Percentiles rank a stretch among this genome's conserved stretches.
Evolutionary conservation across 1,284 basidiomycete species (phyloP).

Genomic region (Malassezia nana): DNA sequence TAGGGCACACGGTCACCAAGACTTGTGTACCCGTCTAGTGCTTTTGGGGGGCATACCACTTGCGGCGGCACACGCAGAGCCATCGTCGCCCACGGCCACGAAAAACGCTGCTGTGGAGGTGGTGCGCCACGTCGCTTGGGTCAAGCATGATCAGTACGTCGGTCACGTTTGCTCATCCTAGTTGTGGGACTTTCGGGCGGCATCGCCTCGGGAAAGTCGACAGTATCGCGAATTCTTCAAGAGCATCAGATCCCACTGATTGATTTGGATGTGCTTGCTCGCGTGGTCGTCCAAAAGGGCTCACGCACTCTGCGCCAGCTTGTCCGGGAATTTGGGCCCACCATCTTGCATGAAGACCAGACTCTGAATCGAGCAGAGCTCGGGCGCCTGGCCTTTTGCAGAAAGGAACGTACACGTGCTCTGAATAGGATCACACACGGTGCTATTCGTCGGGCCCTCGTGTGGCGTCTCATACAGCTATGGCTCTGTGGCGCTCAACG

Average conservation of each 20-base stretch:
- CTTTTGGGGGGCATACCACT: slow-evolving; percentile 3
- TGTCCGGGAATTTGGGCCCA: slow-evolving; percentile 62
- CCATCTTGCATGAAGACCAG: slow-evolving; percentile 60
- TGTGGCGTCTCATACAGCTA: slow-evolving; percentile 58
- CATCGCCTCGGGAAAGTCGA: slow-evolving; percentile 67
- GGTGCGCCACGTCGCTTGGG: neutral
- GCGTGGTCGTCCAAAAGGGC: slow-evolving; percentile 75
- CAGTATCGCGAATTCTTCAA: slow-evolving; percentile 1
- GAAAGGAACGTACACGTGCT: slow-evolving; percentile 58
- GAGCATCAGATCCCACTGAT: slow-evolving; percentile 57
- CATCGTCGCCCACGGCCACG: neutral
- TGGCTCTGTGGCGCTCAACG: slow-evolving; percentile 71
- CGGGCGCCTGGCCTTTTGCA: slow-evolving; percentile 67
- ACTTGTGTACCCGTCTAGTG: slow-evolving; percentile 1
- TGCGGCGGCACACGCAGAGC: slow-evolving; percentile 3
- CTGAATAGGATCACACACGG: slow-evolving; percentile 84
- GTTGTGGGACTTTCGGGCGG: slow-evolving; percentile 93
- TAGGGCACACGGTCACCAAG: slow-evolving; percentile 12
- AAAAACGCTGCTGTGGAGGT: slow-evolving; percentile 2
- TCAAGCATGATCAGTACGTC: slow-evolving; percentile 15
- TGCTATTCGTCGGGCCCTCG: slow-evolving; percentile 67
- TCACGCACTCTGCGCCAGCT: slow-evolving; percentile 64
- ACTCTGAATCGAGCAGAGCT: slow-evolving; percentile 71
- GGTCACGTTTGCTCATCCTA: slow-evolving; percentile 47
- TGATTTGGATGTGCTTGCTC: slow-evolving; percentile 83